Evolutionary conservation across 768 basidiomycete genomes (phyloP).

Genomic region (Tricholomella constricta): DNA sequence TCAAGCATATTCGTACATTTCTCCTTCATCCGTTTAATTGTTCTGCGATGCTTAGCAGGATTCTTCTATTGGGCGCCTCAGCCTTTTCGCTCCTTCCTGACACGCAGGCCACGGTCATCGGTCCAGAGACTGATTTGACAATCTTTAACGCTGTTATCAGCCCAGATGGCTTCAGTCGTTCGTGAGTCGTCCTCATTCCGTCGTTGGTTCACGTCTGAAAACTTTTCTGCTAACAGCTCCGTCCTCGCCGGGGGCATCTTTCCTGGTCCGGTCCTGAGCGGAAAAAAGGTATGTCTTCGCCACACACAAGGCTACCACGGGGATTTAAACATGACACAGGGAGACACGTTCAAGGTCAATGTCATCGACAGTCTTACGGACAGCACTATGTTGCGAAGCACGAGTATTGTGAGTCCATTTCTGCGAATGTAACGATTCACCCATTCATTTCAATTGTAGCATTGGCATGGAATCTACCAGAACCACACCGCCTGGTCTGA

Average conservation of each 20-base stretch:
- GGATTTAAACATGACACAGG: constrained; percentile 8
- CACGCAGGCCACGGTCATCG: constrained; percentile 18
- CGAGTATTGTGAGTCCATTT: constrained; percentile 21
- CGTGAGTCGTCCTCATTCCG: background rate
- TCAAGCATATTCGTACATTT: background rate
- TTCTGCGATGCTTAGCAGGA: background rate
- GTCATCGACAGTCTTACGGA: constrained; percentile 24
- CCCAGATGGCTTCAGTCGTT: constrained; percentile 38
- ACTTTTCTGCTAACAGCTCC: background rate
- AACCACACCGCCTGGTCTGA: too few relatives aligned
- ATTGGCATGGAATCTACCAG: too few relatives aligned
- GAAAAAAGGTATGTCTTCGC: constrained; percentile 2
- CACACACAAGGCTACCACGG: background rate
- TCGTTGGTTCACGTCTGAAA: background rate
- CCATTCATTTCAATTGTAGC: too few relatives aligned
- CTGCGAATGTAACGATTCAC: too few relatives aligned
- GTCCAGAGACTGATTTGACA: constrained; percentile 54
- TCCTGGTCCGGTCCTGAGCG: constrained; percentile 7
- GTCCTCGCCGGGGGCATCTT: constrained; percentile 12
- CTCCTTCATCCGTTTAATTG: background rate
- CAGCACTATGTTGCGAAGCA: constrained; percentile 23
- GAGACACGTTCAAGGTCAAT: constrained; percentile 24
- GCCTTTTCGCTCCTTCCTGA: constrained; percentile 1
- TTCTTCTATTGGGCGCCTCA: background rate
- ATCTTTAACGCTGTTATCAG: constrained; percentile 62